Evolutionary conservation across 2,329 filamentous ascomycete species (phyloP).

Genomic region (Diaporthe capsici): DNA sequence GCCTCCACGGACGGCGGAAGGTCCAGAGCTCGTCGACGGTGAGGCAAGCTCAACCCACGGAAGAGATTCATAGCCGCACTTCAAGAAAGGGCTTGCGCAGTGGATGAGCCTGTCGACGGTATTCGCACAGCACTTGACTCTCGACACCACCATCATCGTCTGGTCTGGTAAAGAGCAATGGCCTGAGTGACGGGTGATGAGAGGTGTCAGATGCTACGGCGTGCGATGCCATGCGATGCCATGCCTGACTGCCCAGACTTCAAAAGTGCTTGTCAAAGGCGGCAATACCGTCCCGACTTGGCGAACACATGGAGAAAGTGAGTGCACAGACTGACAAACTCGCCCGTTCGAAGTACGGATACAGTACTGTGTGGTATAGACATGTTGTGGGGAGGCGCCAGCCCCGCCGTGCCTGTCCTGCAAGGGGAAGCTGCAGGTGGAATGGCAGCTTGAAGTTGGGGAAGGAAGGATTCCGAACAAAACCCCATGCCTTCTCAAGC

Average conservation of each 20-base stretch:
- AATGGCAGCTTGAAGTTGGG: not conserved
- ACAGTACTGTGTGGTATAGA: not conserved
- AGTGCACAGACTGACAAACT: not conserved
- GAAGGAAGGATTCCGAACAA: slow-evolving; percentile 27
- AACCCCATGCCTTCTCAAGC: slow-evolving; percentile 9
- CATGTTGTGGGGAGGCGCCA: not conserved
- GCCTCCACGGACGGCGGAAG: not conserved
- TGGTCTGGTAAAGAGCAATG: not conserved
- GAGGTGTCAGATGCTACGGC: not conserved
- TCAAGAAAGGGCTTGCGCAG: not conserved
- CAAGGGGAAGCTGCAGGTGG: slow-evolving; percentile 18
- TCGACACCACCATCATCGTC: not conserved
- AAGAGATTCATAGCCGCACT: not conserved
- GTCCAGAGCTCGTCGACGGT: not conserved
- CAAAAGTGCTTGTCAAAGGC: slow-evolving; percentile 12
- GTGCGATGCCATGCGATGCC: not conserved
- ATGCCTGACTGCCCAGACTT: slow-evolving; percentile 21
- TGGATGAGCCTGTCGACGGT: not conserved
- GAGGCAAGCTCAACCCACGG: not conserved
- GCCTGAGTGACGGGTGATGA: not conserved
- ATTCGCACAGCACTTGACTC: no score
- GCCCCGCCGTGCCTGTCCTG: not conserved
- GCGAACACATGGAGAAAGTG: slow-evolving; percentile 10
- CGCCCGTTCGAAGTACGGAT: not conserved
- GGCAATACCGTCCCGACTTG: slow-evolving; percentile 17